These are phyloP conservation scores for Citeromyces matritensis DNA, from an alignment of 805 yeast species.

Conservation along the genomic window DNA sequence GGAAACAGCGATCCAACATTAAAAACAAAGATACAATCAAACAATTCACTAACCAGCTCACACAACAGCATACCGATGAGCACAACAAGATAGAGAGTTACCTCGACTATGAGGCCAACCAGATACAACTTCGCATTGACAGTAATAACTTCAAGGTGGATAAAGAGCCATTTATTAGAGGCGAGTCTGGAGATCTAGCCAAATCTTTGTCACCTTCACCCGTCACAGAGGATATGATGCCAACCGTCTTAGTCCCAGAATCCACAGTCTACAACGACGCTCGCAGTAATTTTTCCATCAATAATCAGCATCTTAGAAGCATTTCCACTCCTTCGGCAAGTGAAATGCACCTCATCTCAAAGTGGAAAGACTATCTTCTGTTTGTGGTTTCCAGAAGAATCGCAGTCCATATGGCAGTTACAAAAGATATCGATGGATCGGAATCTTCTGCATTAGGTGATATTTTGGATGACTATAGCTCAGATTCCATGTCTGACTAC, in stretches of 20 bases:
- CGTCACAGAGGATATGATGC: conserved; percentile 1
- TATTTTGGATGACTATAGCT: too few species aligned
- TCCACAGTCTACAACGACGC: too few species aligned
- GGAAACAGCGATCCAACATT: neutral
- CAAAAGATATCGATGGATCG: conserved; percentile 3
- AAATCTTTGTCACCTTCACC: neutral
- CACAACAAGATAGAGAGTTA: conserved; percentile 2
- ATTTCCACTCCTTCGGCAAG: neutral
- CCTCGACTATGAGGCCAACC: conserved; percentile 1
- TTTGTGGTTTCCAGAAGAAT: conserved; percentile 11
- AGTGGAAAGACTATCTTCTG: conserved; percentile 14
- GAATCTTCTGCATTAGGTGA: too few species aligned
- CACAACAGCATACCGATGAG: neutral
- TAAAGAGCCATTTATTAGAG: neutral
- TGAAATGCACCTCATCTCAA: neutral
- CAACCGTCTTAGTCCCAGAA: conserved; percentile 1
- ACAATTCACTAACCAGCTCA: neutral
- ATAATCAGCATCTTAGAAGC: neutral
- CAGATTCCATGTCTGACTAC: too few species aligned
- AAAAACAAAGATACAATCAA: conserved; percentile 1
- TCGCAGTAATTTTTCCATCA: neutral
- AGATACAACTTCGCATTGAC: neutral
- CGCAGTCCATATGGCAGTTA: conserved; percentile 12
- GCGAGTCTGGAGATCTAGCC: neutral
- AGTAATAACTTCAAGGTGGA: too few species aligned